A percentile compares a stretch with the other conserved stretches of the same genome.
Evolutionary conservation across 2,329 filamentous ascomycete genomes (phyloP).

Genomic region (Fusarium haematococcum): DNA sequence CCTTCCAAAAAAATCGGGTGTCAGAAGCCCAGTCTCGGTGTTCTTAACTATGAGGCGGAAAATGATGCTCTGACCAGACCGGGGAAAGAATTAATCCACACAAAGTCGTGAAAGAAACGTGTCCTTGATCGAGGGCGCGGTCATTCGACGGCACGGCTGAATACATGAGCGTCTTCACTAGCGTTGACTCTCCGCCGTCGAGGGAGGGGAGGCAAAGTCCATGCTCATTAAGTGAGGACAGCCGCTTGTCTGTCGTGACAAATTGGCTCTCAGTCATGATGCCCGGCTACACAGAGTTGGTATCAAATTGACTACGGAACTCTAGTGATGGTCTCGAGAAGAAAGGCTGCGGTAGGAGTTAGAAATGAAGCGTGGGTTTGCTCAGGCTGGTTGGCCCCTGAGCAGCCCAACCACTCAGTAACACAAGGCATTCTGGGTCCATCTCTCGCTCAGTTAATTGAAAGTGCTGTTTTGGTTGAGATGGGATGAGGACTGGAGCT

Average conservation of each 20-base stretch:
- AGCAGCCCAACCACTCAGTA: background rate
- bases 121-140: background rate
- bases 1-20: too few species aligned
- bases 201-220: slow-evolving; percentile 3
- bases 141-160: background rate
- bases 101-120: background rate
- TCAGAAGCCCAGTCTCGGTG: background rate
- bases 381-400: background rate
- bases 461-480: background rate
- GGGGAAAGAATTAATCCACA: background rate
- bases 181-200: background rate
- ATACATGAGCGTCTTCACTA: too few species aligned
- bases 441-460: background rate
- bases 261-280: background rate
- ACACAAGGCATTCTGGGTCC: background rate
- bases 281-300: background rate
- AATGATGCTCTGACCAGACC: background rate
- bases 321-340: background rate
- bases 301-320: background rate
- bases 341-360: background rate
- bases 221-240: background rate
- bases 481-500: background rate
- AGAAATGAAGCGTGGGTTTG: background rate
- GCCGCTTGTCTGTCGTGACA: background rate
- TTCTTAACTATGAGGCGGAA: background rate